A percentile compares a stretch with the other conserved stretches of the same genome.
These are phyloP conservation scores for Circinella minor DNA, from an alignment of 371 early-diverging fungal genomes.

Conservation along the genomic window DNA sequence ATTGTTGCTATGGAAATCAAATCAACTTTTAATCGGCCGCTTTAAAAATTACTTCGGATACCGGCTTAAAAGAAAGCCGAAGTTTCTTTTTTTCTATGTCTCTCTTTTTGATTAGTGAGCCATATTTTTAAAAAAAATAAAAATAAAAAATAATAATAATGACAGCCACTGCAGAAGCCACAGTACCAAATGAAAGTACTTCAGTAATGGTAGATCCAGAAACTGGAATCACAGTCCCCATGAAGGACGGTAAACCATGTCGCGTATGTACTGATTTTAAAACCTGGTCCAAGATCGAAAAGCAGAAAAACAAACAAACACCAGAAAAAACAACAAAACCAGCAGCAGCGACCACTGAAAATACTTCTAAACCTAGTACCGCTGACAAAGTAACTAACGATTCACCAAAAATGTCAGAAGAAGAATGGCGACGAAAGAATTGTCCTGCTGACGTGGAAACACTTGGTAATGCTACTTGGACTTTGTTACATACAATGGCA, in stretches of 20 bases:
- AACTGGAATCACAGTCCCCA: slow-evolving; percentile 48
- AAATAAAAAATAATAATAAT: neutral
- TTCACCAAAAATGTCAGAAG: slow-evolving; percentile 11
- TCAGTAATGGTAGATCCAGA: slow-evolving; percentile 40
- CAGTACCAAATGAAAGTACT: neutral
- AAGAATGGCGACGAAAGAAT: slow-evolving; percentile 52
- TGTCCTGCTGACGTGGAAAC: slow-evolving; percentile 91
- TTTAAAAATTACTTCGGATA: too few relatives aligned
- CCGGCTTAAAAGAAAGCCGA: too few relatives aligned
- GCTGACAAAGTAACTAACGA: neutral
- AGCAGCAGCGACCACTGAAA: neutral
- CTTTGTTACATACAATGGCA: slow-evolving; percentile 97
- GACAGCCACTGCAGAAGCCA: slow-evolving; percentile 3
- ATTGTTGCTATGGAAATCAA: too few relatives aligned
- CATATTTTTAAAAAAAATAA: too few relatives aligned
- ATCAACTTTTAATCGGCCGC: too few relatives aligned
- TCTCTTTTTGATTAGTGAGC: slow-evolving; percentile 2
- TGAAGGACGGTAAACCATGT: slow-evolving; percentile 72
- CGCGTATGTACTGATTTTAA: slow-evolving; percentile 79
- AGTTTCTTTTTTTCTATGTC: neutral
- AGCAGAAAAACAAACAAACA: slow-evolving; percentile 32
- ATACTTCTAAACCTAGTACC: neutral
- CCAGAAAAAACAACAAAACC: slow-evolving; percentile 22
- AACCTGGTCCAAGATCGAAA: slow-evolving; percentile 60
- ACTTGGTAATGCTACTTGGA: slow-evolving; percentile 95